Percentiles rank a stretch among this genome's conserved stretches.
Conservation (phyloP, 2,329 filamentous ascomycete species). For the Amauroascus verrucosus region DNA sequence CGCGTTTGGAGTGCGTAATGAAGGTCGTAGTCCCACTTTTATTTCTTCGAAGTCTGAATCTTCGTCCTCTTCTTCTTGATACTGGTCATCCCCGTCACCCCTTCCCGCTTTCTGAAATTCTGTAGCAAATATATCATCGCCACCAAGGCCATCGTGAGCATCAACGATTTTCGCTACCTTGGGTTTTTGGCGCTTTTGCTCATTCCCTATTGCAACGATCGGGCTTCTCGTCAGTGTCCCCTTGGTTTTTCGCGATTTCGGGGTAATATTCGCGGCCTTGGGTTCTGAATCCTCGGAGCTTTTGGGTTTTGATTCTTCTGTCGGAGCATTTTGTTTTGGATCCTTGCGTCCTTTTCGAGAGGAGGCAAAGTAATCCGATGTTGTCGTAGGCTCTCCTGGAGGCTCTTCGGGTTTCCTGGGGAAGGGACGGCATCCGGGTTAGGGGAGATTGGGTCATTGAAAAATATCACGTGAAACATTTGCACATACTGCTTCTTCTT, state of each 20-base stretch:
- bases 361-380: slow-evolving; percentile 53
- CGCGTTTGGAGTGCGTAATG: slow-evolving; percentile 38
- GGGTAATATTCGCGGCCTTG: slow-evolving; percentile 22
- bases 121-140: slow-evolving; percentile 76
- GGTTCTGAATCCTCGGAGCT: slow-evolving; percentile 19
- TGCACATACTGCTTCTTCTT: slow-evolving; percentile 41
- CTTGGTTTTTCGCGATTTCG: slow-evolving; percentile 38
- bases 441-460: background rate
- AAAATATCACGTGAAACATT: background rate
- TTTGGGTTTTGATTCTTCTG: slow-evolving; percentile 19
- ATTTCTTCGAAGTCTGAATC: slow-evolving; percentile 52
- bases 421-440: slow-evolving; percentile 7
- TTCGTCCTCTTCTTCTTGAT: slow-evolving; percentile 50
- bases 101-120: slow-evolving; percentile 57
- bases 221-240: slow-evolving; percentile 40
- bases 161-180: slow-evolving; percentile 41
- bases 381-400: slow-evolving; percentile 48
- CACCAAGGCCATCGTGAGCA: slow-evolving; percentile 56
- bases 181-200: slow-evolving; percentile 15
- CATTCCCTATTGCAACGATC: background rate
- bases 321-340: slow-evolving; percentile 5
- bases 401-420: slow-evolving; percentile 42
- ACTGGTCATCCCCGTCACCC: slow-evolving; percentile 60
- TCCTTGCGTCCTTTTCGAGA: slow-evolving; percentile 47
- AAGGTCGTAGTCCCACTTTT: slow-evolving; percentile 50